Evolutionary conservation across 1,139 yeast genomes (phyloP), one percentile per base, ranked within the genome.

Genomic region (Kodamaea arcana): DNA sequence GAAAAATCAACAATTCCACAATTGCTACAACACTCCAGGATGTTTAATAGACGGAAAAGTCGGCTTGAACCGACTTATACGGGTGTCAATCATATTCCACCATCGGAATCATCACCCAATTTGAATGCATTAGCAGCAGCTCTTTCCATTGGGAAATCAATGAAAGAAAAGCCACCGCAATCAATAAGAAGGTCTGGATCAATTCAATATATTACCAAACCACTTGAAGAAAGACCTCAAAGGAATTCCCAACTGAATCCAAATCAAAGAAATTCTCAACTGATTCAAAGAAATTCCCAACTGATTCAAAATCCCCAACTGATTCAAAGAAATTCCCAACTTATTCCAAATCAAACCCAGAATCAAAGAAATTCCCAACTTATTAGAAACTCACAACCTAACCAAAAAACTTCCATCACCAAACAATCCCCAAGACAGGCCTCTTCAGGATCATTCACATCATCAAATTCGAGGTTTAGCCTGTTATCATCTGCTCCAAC

Each of bases 121-220:
- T 52, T 59, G 30, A 58, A 59, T 34, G 75, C 75, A 11, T 50
- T 66, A 50, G 75, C 75, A 6, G 75, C 75, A 4, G 75, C 75
- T 2, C 50, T 65, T 32, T 60, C 72, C 28, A 69, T 69, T 43
- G 75, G 75, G 5, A 55, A 65, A 36, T 47, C 52, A 23, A 44
- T 50, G 41, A 58, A 52, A 38, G 35, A 33, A 25, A 31, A 27
- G 30, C 42, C 39, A 27, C 30, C 35, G 12, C 50, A 31, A 43
- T 47, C 31, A 25, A 29, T 52, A 40, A 18, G 38, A 26, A 29
- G 47, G n/a, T 45, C 49, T 27, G 40, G 41, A 18, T 40, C 44
- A 23, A 42, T 45, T 31, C 45, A 43, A 35, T 46, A 44, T 33
- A 40, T 41, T 39, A 27, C 42, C 39, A 39, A 44, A 27, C 46